phyloP scores from a whole-genome alignment of 1,284 basidiomycete species.

The Austroboletus novae-zelandiae region DNA sequence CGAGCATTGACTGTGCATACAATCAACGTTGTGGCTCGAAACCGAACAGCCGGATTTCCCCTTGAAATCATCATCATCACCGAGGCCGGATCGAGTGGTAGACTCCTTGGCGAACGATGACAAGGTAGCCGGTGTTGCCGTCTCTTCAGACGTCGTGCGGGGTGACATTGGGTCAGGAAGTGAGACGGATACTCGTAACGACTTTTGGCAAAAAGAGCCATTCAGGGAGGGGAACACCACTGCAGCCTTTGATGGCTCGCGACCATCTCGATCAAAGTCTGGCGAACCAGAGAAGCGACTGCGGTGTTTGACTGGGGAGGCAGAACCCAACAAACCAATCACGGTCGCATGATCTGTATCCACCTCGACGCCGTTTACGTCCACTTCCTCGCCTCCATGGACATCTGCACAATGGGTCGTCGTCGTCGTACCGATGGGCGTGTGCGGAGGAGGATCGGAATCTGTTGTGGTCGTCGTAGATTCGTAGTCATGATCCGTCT shows the following conservation, averaged over 20 bases:
- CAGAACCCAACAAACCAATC: conserved; percentile 9
- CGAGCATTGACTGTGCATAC: conserved; percentile 7
- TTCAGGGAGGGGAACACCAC: conserved; percentile 29
- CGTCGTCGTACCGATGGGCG: conserved; percentile 19
- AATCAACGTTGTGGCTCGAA: conserved; percentile 4
- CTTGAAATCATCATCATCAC: conserved; percentile 5
- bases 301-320: conserved; percentile 17
- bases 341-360: conserved; percentile 1
- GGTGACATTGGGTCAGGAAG: too few relatives aligned
- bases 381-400: conserved; percentile 16
- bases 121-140: too few relatives aligned
- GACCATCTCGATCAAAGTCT: neutral
- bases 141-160: too few relatives aligned
- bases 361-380: conserved; percentile 13
- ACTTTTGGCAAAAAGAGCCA: conserved; percentile 20
- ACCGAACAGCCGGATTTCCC: neutral
- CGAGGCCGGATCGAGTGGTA: neutral
- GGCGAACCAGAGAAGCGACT: conserved; percentile 7
- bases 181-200: neutral
- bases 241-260: conserved; percentile 6
- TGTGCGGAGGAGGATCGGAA: conserved; percentile 28
- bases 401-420: conserved; percentile 8
- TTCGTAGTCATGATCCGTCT: conserved; percentile 18
- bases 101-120: too few relatives aligned
- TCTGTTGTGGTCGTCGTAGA: conserved; percentile 31